Conservation (phyloP, 2,329 filamentous ascomycete species). For the Hymenotorrendiella dingleyae region DNA sequence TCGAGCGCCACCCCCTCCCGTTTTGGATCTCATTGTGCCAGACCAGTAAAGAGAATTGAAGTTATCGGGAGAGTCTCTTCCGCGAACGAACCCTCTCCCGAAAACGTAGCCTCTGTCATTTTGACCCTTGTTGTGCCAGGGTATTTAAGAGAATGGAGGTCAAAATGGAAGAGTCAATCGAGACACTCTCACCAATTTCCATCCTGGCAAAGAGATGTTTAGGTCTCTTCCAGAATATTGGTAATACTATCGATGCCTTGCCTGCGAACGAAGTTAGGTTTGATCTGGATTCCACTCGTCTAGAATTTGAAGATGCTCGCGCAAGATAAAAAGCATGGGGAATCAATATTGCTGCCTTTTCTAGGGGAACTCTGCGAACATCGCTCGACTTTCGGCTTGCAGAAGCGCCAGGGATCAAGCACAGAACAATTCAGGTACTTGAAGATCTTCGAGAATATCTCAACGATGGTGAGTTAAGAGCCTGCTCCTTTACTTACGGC, state of each 20-base stretch:
- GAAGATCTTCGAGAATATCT: conserved; percentile 18
- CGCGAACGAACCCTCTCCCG: no score
- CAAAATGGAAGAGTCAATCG: no score
- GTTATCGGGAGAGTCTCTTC: no score
- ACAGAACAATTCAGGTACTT: conserved; percentile 17
- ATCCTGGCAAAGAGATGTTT: conserved; percentile 1
- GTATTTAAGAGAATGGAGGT: no score
- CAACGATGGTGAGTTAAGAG: conserved; percentile 8
- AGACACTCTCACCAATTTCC: neutral
- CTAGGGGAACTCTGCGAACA: conserved; percentile 7
- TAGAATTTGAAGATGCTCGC: conserved; percentile 9
- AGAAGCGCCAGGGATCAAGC: conserved; percentile 18
- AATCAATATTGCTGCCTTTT: conserved; percentile 22
- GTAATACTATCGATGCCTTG: conserved; percentile 1
- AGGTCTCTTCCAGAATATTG: neutral
- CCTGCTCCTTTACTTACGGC: neutral
- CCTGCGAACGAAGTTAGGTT: conserved; percentile 6
- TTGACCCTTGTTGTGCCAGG: no score
- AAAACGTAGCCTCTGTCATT: no score
- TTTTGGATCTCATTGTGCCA: no score
- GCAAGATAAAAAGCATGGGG: conserved; percentile 23
- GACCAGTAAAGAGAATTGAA: no score
- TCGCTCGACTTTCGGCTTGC: conserved; percentile 22
- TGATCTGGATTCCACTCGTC: conserved; percentile 8
- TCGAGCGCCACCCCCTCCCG: no score